Conservation (phyloP, 1,139 yeast genomes). For the Spencermartinsiella ligniputridi region DNA sequence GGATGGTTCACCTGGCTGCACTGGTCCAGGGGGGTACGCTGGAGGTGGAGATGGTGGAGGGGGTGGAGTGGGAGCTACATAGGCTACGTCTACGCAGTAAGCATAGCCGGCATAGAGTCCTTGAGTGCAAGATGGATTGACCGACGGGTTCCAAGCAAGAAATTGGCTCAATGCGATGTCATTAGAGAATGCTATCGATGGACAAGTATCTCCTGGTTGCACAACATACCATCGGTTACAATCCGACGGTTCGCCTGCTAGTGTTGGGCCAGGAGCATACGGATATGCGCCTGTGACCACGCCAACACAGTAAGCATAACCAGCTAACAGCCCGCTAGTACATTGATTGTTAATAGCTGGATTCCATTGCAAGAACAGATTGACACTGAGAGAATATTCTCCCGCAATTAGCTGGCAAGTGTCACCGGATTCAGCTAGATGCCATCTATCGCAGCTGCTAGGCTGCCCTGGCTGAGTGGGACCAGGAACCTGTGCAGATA, state of each 20-base stretch:
- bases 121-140: neutral
- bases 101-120: neutral
- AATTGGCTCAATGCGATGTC: neutral
- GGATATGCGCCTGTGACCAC: neutral
- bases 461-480: neutral
- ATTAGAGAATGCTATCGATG: neutral
- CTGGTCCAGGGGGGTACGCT: neutral
- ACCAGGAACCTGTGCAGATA: neutral
- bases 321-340: neutral
- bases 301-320: neutral
- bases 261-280: neutral
- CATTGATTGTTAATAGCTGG: conserved; percentile 1
- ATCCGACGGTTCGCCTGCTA: neutral
- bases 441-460: conserved; percentile 1
- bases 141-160: neutral
- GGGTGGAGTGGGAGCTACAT: neutral
- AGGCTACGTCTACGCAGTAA: neutral
- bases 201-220: neutral
- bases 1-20: neutral
- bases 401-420: neutral
- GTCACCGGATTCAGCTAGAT: neutral
- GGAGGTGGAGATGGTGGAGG: neutral
- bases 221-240: neutral
- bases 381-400: neutral
- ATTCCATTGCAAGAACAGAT: neutral